phyloP scores from a whole-genome alignment of 2,329 filamentous ascomycete species.

The Fusarium torulosum region DNA sequence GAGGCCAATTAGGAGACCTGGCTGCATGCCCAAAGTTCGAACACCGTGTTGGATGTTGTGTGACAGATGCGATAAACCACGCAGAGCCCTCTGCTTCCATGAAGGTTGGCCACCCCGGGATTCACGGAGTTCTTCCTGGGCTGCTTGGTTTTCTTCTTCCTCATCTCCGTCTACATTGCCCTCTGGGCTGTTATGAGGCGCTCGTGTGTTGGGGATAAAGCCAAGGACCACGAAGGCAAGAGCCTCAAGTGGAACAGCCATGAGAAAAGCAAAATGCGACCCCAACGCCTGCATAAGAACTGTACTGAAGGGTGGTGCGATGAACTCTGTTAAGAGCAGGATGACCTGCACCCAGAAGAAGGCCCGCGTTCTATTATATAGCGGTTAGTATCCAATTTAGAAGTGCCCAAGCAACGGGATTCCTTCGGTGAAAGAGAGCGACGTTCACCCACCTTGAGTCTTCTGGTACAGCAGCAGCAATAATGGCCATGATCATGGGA shows the following conservation, averaged over 20 bases:
- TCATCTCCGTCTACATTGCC: background rate
- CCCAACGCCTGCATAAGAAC: background rate
- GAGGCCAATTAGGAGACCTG: no score
- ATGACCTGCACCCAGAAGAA: conserved; percentile 10
- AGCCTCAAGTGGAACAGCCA: conserved; percentile 2
- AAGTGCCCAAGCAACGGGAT: background rate
- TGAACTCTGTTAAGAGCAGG: background rate
- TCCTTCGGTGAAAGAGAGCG: background rate
- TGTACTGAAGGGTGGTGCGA: conserved; percentile 4
- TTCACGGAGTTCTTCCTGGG: no score
- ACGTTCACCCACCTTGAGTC: background rate
- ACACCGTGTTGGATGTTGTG: no score
- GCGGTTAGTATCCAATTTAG: background rate
- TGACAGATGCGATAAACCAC: no score
- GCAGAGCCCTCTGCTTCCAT: no score
- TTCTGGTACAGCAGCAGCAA: conserved; percentile 2
- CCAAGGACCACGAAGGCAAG: conserved; percentile 1
- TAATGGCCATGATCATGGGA: conserved; percentile 11
- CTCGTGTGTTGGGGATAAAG: background rate
- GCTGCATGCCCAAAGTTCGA: no score
- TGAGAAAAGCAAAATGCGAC: conserved; percentile 9
- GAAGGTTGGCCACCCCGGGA: no score
- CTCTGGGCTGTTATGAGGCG: background rate
- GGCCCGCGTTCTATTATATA: background rate
- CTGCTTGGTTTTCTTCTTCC: background rate